Evolutionary conservation across 2,329 filamentous ascomycete species (phyloP).

Genomic region (Ophiocordyceps unilateralis): DNA sequence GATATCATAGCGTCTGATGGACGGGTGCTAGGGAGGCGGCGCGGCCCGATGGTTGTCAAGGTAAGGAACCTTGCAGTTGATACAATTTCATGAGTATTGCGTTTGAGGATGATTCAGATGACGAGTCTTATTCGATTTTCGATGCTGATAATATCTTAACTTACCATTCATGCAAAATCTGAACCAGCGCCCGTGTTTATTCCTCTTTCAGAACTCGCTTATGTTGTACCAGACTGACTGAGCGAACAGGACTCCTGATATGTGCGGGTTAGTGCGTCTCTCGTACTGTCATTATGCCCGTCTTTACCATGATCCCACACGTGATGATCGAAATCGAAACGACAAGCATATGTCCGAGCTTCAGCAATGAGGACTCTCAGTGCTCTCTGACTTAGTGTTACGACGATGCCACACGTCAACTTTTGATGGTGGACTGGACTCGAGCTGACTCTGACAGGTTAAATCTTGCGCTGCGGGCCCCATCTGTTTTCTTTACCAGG

Average conservation of each 20-base stretch:
- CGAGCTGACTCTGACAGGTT: background rate
- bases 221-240: slow-evolving; percentile 1
- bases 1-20: background rate
- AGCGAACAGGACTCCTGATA: background rate
- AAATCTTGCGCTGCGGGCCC: background rate
- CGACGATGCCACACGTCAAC: background rate
- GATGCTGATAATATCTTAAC: slow-evolving; percentile 50
- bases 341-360: slow-evolving; percentile 99
- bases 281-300: background rate
- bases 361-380: slow-evolving; percentile 22
- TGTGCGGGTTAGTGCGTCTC: background rate
- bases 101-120: slow-evolving; percentile 39
- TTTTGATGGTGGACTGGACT: background rate
- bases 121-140: slow-evolving; percentile 64
- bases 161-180: slow-evolving; percentile 59
- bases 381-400: background rate
- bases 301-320: no score
- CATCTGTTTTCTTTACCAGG: background rate
- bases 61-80: background rate
- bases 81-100: background rate
- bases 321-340: slow-evolving; percentile 74
- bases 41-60: background rate
- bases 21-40: background rate
- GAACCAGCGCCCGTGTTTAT: slow-evolving; percentile 10
- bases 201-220: background rate